phyloP scores from a whole-genome alignment of 331 rosid species.

The Acacia concinna region DNA sequence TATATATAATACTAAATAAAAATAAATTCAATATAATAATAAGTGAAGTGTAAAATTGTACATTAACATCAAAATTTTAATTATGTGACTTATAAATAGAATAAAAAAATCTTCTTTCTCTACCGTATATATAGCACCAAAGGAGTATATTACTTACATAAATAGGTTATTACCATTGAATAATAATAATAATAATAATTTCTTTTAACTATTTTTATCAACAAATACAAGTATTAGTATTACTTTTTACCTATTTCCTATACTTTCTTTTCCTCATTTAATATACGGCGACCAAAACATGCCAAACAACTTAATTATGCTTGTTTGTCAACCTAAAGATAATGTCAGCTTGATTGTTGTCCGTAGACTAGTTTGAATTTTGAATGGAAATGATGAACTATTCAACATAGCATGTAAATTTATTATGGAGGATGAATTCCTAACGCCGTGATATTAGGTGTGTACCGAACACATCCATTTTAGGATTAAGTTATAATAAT shows the following conservation, averaged over 20 bases:
- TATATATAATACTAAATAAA: too few relatives aligned
- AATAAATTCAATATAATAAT: too few relatives aligned
- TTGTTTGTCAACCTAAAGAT: not conserved
- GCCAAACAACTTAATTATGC: not conserved
- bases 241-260: not conserved
- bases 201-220: not conserved
- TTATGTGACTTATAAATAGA: too few relatives aligned
- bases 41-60: too few relatives aligned
- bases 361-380: constrained; percentile 16
- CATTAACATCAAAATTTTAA: too few relatives aligned
- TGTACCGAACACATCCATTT: constrained; percentile 34
- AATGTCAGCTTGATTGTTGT: not conserved
- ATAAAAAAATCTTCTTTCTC: too few relatives aligned
- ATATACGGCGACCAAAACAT: not conserved
- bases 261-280: not conserved
- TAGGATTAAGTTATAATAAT: constrained; percentile 16
- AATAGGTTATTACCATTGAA: not conserved
- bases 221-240: not conserved
- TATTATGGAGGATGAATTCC: constrained; percentile 19
- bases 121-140: too few relatives aligned
- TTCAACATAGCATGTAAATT: not conserved
- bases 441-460: constrained; percentile 31
- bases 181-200: not conserved
- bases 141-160: too few relatives aligned
- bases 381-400: not conserved